Base-by-base conservation (phyloP, 2,329 filamentous ascomycete genomes). In the Orbilia oligospora region DNA sequence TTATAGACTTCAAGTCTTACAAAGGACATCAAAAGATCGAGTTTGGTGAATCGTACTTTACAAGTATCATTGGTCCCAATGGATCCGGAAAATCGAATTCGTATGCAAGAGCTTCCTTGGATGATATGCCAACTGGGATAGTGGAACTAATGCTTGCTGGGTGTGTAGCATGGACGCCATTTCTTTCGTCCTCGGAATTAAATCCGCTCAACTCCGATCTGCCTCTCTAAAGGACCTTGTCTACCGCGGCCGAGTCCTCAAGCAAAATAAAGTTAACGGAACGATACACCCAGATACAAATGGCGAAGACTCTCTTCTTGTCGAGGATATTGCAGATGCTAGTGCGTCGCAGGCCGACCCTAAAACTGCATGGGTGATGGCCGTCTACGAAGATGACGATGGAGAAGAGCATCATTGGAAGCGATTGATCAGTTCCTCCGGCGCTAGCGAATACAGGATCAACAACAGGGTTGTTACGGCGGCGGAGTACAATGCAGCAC, bases 71-170 rank as follows among this genome's bases (percentile, higher is more conserved):
- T 83, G 96, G 97, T 5, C 96, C 96, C 84, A 99, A 99, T 94
- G 96, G 96, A 87, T 98, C 96, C 41, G 96, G 96, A 81, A 99
- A 99, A 86, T 99, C 96, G 20, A 99, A 99, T 85, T 97, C 94
- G 93, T 95, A 86, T 84, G 91, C 87, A 36, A 49, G 80, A 41
- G 10, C 41, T 49, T 38, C 53, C 18, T 22, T 38, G 10, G 56
- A 20, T 14, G 20, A 5, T 36, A 56, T 61, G 22, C 41, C 3
- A 10, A 27, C 27, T 56, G 6, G 22, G 38, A 20, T 22, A 6
- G 3, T 18, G 16, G 44, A 27, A 56, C 67, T 76, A 18, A 73
- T 38, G 18, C 14, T 1, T 24, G 12, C 18, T 53, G 36, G 27
- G 36, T 58, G 20, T 81, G 22, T 83, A 97, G 93, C 77, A 99